These are phyloP conservation scores for Podospora australis DNA, from an alignment of 495 filamentous ascomycete species.

Conservation along the genomic window DNA sequence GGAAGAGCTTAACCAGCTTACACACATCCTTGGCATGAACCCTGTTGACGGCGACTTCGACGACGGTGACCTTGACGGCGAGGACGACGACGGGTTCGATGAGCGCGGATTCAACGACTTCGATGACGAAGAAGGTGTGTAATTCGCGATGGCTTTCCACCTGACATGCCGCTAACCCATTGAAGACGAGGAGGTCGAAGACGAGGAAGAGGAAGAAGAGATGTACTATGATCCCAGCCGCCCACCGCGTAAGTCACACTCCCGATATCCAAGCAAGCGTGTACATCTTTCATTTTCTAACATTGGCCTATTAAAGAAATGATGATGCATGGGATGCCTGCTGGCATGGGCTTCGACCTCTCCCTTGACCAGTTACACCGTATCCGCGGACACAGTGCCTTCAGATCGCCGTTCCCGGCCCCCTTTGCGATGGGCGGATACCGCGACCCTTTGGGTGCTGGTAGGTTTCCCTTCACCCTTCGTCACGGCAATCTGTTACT, in stretches of 20 bases:
- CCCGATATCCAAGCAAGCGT: no score
- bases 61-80: slow-evolving; percentile 41
- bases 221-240: slow-evolving; percentile 60
- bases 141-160: slow-evolving; percentile 23
- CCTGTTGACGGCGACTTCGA: background rate
- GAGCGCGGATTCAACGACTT: slow-evolving; percentile 65
- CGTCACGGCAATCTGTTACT: background rate
- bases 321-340: slow-evolving; percentile 24
- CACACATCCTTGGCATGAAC: slow-evolving; percentile 43
- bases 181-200: slow-evolving; percentile 31
- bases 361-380: slow-evolving; percentile 33
- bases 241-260: slow-evolving; percentile 53
- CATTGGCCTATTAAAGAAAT: no score
- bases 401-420: slow-evolving; percentile 27
- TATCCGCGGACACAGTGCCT: slow-evolving; percentile 24
- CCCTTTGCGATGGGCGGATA: slow-evolving; percentile 40
- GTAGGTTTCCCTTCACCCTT: slow-evolving; percentile 25
- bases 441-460: slow-evolving; percentile 35
- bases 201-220: slow-evolving; percentile 66
- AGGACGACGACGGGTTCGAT: slow-evolving; percentile 35
- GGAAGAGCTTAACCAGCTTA: slow-evolving; percentile 37
- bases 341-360: slow-evolving; percentile 43
- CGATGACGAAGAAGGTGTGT: slow-evolving; percentile 55
- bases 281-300: slow-evolving; percentile 13
- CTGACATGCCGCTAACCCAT: slow-evolving; percentile 10